These are phyloP conservation scores for Streptanthus diversifolius DNA, from an alignment of 345 rosid genomes.

Conservation along the genomic window DNA sequence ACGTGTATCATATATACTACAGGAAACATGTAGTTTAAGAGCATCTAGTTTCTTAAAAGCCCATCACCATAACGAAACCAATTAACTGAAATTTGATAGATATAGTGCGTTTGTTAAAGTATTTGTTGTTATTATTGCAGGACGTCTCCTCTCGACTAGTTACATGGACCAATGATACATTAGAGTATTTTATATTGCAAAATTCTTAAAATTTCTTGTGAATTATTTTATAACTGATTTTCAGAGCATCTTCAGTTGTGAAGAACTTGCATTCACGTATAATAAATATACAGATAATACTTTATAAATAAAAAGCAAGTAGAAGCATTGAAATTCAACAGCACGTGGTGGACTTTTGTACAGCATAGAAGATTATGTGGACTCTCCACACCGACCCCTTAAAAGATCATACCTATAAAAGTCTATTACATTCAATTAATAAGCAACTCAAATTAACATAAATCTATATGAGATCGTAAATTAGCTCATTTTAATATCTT, in stretches of 20 bases:
- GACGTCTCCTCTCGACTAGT: neutral
- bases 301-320: neutral
- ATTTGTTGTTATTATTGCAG: neutral
- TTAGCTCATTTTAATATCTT: neutral
- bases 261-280: neutral
- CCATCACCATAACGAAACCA: neutral
- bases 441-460: neutral
- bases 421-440: too few species aligned
- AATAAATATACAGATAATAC: too few species aligned
- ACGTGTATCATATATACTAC: neutral
- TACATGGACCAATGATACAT: neutral
- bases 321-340: neutral
- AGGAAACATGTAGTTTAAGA: neutral
- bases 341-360: constrained; percentile 26
- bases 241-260: neutral
- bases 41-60: neutral
- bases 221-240: neutral
- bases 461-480: neutral
- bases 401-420: neutral
- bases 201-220: too few species aligned
- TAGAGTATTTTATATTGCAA: neutral
- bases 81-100: neutral
- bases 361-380: neutral
- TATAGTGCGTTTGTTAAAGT: neutral
- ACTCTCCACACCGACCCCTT: neutral